Evolutionary conservation across 2,329 filamentous ascomycete species (phyloP), one percentile per base, ranked within the genome.

Genomic region (Drechslerella stenobrocha): DNA sequence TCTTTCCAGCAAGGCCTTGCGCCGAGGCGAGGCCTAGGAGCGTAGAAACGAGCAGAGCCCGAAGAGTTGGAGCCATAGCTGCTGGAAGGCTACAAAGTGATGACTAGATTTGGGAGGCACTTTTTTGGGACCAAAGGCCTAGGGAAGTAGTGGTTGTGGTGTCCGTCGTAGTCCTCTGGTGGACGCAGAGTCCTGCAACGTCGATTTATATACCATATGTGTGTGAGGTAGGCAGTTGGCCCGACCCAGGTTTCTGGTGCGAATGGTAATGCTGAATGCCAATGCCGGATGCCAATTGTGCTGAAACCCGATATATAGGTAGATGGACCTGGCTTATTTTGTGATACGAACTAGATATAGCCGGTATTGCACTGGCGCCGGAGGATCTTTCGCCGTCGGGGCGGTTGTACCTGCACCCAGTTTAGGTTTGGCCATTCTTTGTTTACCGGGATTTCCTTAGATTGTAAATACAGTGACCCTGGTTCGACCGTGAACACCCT

Each of bases 1-100:
- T 74, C 22, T 74, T 74, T 26, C 76, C 76, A 63, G 77, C 76
- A n/a, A 77, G 75, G n/a, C 74, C 75, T 70, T 79, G 78, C 3
- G 75, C 77, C 40, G 74, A 57, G n/a, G 71, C 70, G n/a, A 76
- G 69, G 18, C 73, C 70, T 24, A 72, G 48, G 42, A 75, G 56
- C 50, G 60, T 48, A 28, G 58, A 63, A 30, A 44, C 9, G 75
- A 71, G 35, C 24, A 67, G 37, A 34, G 50, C 34, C 37, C 42
- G 50, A 23, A 52, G 22, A 5, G 18, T 20, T 30, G 63, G 63
- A 51, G 63, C 63, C 63, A 67, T 67, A 22, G 15, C 52, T 11
- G 22, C 13, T 11, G 7, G 23, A 32, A 30, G 35, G 40, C 22
- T 28, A 26, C 28, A 35, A 15, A 34, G 52, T 47, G 52, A 65